Evolutionary conservation across 1,139 yeast genomes (phyloP).

Genomic region (Diutina rugosa): DNA sequence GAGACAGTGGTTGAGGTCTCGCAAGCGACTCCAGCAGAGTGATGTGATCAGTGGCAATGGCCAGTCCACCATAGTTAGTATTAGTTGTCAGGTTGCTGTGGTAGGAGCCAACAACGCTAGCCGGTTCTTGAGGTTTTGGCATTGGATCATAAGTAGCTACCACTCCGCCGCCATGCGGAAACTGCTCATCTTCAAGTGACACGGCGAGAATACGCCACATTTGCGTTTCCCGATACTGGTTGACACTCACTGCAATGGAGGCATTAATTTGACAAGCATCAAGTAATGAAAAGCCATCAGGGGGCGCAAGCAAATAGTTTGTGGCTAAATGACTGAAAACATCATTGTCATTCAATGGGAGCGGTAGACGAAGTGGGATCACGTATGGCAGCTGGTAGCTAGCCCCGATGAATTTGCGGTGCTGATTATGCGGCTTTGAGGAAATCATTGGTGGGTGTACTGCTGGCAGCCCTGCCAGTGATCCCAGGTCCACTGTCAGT

Average conservation of each 20-base stretch:
- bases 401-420: background rate
- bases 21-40: background rate
- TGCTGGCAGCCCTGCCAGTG: background rate
- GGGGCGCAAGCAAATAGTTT: constrained; percentile 28
- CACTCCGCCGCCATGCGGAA: background rate
- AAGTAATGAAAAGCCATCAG: constrained; percentile 35
- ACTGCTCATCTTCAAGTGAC: constrained; percentile 34
- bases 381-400: constrained; percentile 21
- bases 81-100: constrained; percentile 33
- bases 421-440: background rate
- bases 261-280: constrained; percentile 53
- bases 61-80: constrained; percentile 21
- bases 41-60: background rate
- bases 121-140: constrained; percentile 28
- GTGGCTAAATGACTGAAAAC: constrained; percentile 30
- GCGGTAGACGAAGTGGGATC: constrained; percentile 30
- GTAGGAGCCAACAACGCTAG: constrained; percentile 30
- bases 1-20: background rate
- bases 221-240: constrained; percentile 46
- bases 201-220: constrained; percentile 57
- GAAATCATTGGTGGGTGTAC: background rate
- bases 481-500: background rate
- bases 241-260: constrained; percentile 40
- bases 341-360: constrained; percentile 28
- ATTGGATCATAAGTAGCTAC: constrained; percentile 7